Conservation (phyloP, 441 rosid species). For the Raphanus hybrid region DNA sequence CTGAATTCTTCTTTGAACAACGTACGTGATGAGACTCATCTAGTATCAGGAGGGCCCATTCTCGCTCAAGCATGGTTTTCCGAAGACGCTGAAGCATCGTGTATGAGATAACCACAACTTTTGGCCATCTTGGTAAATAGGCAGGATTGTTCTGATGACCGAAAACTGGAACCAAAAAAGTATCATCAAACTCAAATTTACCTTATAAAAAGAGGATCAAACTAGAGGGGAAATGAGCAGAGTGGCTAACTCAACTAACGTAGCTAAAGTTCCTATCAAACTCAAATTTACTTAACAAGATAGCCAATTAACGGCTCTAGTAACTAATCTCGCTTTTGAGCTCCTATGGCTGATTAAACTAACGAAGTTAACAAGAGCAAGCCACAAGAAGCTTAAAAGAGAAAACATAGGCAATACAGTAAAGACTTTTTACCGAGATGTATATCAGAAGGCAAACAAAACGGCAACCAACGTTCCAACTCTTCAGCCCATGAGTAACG, state of each 20-base stretch:
- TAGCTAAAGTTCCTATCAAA: too few species aligned
- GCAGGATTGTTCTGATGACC: slow-evolving; percentile 84
- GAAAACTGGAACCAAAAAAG: slow-evolving; percentile 61
- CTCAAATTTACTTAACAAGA: not conserved
- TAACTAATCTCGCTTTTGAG: not conserved
- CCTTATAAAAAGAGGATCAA: not conserved
- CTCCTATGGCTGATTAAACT: slow-evolving; percentile 6
- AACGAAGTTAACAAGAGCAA: slow-evolving; percentile 3
- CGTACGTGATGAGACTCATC: slow-evolving; percentile 97
- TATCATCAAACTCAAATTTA: slow-evolving; percentile 12
- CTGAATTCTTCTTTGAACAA: slow-evolving; percentile 73
- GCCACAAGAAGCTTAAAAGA: not conserved
- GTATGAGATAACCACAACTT: slow-evolving; percentile 88
- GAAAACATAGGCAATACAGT: slow-evolving; percentile 19
- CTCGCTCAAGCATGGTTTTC: slow-evolving; percentile 72
- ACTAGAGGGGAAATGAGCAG: too few species aligned
- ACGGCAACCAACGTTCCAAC: slow-evolving; percentile 92
- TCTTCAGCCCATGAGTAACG: slow-evolving; percentile 97
- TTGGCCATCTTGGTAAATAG: slow-evolving; percentile 70
- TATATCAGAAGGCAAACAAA: slow-evolving; percentile 85
- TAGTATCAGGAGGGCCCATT: slow-evolving; percentile 87
- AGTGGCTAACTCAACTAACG: too few species aligned
- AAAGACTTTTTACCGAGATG: slow-evolving; percentile 70
- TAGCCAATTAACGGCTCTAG: not conserved
- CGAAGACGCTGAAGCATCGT: slow-evolving; percentile 82